Conservation (phyloP, 345 rosid species). For the Salix purpurea region DNA sequence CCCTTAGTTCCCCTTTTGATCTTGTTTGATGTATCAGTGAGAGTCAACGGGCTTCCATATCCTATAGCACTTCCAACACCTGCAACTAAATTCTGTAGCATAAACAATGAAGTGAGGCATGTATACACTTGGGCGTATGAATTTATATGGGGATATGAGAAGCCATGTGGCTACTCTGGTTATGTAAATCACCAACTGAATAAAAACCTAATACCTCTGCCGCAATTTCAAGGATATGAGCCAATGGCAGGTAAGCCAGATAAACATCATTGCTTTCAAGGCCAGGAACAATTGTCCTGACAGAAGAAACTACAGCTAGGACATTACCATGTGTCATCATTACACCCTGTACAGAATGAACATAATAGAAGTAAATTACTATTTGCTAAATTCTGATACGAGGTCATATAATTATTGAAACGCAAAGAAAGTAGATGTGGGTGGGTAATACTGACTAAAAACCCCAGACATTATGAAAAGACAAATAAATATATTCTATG, state of each 20-base stretch:
- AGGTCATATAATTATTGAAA: not conserved
- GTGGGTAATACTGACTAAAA: not conserved
- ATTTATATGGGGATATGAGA: not conserved
- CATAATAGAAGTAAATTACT: not conserved
- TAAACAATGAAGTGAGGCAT: not conserved
- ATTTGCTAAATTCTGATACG: not conserved
- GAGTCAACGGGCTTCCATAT: slow-evolving; percentile 91
- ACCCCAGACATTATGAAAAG: not conserved
- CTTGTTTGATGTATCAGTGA: slow-evolving; percentile 92
- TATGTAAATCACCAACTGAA: slow-evolving; percentile 3
- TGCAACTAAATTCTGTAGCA: slow-evolving; percentile 64
- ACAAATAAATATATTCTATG: not conserved
- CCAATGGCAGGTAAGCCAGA: slow-evolving; percentile 87
- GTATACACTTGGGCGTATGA: not conserved
- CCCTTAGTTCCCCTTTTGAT: slow-evolving; percentile 87
- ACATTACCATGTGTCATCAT: slow-evolving; percentile 98
- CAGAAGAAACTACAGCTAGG: slow-evolving; percentile 89
- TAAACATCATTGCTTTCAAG: slow-evolving; percentile 79
- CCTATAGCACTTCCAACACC: slow-evolving; percentile 93
- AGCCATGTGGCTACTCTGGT: not conserved
- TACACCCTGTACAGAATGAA: slow-evolving; percentile 64
- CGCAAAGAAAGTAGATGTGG: not conserved
- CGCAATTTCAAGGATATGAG: slow-evolving; percentile 94
- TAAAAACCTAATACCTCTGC: slow-evolving; percentile 61
- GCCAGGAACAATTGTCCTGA: slow-evolving; percentile 83